A percentile compares a stretch with the other conserved stretches of the same genome.
These are phyloP conservation scores for Telopea speciosissima DNA, from an alignment of 177 flowering plant genomes.

Conservation along the genomic window DNA sequence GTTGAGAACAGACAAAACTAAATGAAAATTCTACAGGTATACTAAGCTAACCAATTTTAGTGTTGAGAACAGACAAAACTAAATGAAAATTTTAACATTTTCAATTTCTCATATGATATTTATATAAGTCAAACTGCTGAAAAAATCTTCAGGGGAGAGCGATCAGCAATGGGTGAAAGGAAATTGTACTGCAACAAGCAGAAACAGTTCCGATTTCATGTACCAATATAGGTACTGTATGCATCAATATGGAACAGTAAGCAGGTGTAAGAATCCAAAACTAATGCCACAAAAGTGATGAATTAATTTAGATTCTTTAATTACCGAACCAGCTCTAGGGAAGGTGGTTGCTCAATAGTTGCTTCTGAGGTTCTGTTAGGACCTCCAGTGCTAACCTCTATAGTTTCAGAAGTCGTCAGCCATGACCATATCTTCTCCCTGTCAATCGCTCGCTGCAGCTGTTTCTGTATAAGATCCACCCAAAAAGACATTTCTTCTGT, in stretches of 20 bases:
- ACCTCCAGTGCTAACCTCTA: conserved; percentile 54
- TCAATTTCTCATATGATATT: too few relatives aligned
- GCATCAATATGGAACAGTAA: background rate
- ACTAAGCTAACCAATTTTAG: background rate
- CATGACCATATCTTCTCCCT: conserved; percentile 41
- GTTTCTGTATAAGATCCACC: conserved; percentile 85
- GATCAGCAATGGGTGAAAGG: background rate
- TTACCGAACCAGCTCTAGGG: conserved; percentile 1
- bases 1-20: too few relatives aligned
- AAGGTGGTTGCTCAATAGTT: background rate
- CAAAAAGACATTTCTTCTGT: conserved; percentile 81
- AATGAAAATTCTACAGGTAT: background rate
- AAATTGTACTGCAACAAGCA: background rate
- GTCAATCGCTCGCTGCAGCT: conserved; percentile 77
- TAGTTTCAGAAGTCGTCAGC: conserved; percentile 86
- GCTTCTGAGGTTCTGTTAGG: background rate
- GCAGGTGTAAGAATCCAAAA: background rate
- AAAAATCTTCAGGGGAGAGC: background rate
- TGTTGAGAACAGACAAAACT: background rate
- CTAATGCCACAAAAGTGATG: background rate
- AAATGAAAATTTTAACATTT: background rate
- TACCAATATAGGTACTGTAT: too few relatives aligned
- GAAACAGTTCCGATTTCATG: too few relatives aligned
- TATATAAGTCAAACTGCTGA: background rate
- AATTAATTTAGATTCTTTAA: background rate